Conservation (phyloP, 1,284 basidiomycete genomes). For the Marasmius sp. region DNA sequence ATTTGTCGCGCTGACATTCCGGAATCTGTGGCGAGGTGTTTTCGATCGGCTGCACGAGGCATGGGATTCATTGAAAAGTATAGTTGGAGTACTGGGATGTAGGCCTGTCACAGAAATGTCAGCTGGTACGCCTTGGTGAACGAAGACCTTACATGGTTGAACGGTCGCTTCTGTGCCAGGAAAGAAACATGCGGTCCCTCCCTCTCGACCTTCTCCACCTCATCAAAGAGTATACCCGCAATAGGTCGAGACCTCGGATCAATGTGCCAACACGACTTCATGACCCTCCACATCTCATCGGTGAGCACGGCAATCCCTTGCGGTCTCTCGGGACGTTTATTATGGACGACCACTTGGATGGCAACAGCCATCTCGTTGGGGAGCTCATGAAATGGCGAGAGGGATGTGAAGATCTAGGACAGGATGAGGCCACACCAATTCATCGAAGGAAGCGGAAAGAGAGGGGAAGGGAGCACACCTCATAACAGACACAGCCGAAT, state of each 20-base stretch:
- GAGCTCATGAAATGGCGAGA: slow-evolving; percentile 13
- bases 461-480: slow-evolving; percentile 13
- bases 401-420: slow-evolving; percentile 15
- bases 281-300: slow-evolving; percentile 10
- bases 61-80: too few species aligned
- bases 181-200: too few species aligned
- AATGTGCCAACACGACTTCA: slow-evolving; percentile 10
- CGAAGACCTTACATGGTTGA: too few species aligned
- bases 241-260: slow-evolving; percentile 7
- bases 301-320: background rate
- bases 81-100: too few species aligned
- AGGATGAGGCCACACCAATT: too few species aligned
- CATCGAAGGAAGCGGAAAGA: background rate
- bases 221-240: background rate
- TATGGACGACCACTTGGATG: slow-evolving; percentile 7
- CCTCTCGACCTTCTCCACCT: background rate
- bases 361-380: slow-evolving; percentile 14
- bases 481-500: slow-evolving; percentile 23
- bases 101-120: too few species aligned
- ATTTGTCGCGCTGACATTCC: too few species aligned
- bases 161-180: too few species aligned
- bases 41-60: too few species aligned
- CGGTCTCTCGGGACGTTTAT: slow-evolving; percentile 3
- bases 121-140: too few species aligned
- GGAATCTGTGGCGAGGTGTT: too few species aligned